These are phyloP conservation scores for Mycena polygramma DNA, from an alignment of 768 basidiomycete species.

Conservation along the genomic window DNA sequence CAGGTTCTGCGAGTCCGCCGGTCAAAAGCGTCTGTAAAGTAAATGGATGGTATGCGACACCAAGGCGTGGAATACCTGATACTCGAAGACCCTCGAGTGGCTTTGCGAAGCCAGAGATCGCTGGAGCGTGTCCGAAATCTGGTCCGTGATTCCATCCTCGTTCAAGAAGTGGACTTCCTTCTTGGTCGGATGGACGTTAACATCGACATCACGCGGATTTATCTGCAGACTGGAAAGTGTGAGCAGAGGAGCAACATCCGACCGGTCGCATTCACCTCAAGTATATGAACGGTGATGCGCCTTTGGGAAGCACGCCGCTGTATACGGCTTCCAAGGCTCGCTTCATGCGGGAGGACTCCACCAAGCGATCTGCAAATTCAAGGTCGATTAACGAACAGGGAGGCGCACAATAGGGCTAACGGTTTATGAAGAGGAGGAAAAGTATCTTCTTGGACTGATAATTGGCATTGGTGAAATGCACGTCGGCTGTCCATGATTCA, in stretches of 20 bases:
- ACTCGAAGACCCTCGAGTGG: constrained; percentile 78
- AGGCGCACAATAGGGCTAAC: constrained; percentile 59
- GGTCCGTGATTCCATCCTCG: constrained; percentile 87
- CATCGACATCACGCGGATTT: constrained; percentile 90
- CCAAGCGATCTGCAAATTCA: constrained; percentile 79
- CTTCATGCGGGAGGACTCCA: constrained; percentile 90
- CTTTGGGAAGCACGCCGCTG: constrained; percentile 88
- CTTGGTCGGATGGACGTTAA: constrained; percentile 98
- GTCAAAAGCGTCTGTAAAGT: constrained; percentile 69
- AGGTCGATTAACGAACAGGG: not conserved
- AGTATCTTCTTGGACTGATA: constrained; percentile 90
- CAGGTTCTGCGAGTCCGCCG: constrained; percentile 58
- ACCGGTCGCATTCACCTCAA: constrained; percentile 70
- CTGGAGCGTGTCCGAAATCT: constrained; percentile 81
- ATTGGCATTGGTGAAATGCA: constrained; percentile 87
- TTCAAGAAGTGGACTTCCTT: constrained; percentile 95
- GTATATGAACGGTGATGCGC: constrained; percentile 92
- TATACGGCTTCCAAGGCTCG: constrained; percentile 91
- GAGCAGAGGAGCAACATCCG: constrained; percentile 1
- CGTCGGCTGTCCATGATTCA: constrained; percentile 79
- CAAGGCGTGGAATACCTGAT: constrained; percentile 62
- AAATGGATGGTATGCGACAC: not conserved
- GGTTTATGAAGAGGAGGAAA: constrained; percentile 94
- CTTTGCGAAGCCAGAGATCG: constrained; percentile 70
- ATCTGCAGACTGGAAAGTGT: constrained; percentile 73